Evolutionary conservation across 73 alveolate genomes (phyloP), one percentile per base, ranked within the genome.

Genomic region (Paramecium tetraurelia): DNA sequence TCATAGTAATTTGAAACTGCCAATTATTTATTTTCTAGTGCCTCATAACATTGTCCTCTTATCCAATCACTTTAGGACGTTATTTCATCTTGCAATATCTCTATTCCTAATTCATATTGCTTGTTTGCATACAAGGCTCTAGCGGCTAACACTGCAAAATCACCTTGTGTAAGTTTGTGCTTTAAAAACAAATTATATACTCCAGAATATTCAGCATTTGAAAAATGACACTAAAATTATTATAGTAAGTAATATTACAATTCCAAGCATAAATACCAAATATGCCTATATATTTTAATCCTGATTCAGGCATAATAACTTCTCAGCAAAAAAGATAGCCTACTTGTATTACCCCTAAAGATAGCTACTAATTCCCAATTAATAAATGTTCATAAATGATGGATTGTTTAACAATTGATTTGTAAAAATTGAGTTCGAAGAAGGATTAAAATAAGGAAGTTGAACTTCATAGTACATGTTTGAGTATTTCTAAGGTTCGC

Each of bases 1-100:
- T 80, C 85, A 46, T 18, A 83, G 40, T 94, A 70, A 53, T 94
- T 59, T 80, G 58, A 92, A 35, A 71, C 92, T 38, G 95, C 95
- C 14, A 38, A 44, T 36, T 29, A 43, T 68, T 92, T 92, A 72
- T 89, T 92, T 71, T 90, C 95, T 22, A 33, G 18, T 58, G 93
- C 95, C 24, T 89, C 96, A 68, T 89, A 63, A 12, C 94, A 89
- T 50, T 44, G 44, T 22, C 95, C 96, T 80, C 90, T n/a, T 24
- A 80, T 22, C 90, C 90, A 80, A 80, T 80, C 90, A 44, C 63
- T 43, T 80, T 80, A 48, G 20, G 70, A 80, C 2, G 90, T 31
- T 2, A 4, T 8, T 80, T 80, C 90, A 7, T 80, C 75, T 11
- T 80, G 24, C 31, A 80, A 80, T 20, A 80, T 24, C 44, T 80